Conservation (phyloP, 371 early-diverging fungal genomes). For the Mucor plumbeus region DNA sequence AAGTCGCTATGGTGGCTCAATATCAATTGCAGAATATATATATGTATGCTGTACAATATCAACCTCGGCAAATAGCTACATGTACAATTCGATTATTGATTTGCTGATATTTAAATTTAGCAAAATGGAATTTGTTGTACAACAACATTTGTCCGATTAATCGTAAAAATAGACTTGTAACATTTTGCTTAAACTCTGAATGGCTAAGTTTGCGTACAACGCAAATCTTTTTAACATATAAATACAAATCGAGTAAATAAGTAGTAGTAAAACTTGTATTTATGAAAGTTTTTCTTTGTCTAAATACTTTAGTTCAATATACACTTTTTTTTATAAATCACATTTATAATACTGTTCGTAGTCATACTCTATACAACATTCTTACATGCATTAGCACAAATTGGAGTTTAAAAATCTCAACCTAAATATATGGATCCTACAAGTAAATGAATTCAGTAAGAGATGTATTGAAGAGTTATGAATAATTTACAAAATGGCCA, state of each 20-base stretch:
- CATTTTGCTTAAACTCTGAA: background rate
- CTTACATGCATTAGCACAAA: background rate
- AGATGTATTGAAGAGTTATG: background rate
- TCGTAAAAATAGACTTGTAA: background rate
- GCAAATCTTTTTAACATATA: background rate
- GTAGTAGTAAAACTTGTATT: too few relatives aligned
- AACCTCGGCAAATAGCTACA: too few relatives aligned
- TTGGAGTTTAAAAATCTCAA: background rate
- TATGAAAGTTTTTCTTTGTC: too few relatives aligned
- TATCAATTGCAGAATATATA: background rate
- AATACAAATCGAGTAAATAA: too few relatives aligned
- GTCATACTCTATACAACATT: background rate
- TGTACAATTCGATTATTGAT: background rate
- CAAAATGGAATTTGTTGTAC: slow-evolving; percentile 1
- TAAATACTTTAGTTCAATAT: too few relatives aligned
- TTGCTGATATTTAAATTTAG: background rate
- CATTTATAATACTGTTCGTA: background rate
- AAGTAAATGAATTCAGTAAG: too few relatives aligned
- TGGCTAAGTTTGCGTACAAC: background rate
- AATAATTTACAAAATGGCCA: background rate
- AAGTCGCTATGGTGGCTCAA: background rate
- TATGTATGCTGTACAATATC: background rate
- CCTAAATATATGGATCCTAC: background rate
- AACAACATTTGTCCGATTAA: slow-evolving; percentile 1
- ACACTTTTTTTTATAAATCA: background rate